Percentiles rank a stretch among this genome's conserved stretches.
Evolutionary conservation across 106 monocot species (phyloP).

Genomic region (Gastrodia elata): DNA sequence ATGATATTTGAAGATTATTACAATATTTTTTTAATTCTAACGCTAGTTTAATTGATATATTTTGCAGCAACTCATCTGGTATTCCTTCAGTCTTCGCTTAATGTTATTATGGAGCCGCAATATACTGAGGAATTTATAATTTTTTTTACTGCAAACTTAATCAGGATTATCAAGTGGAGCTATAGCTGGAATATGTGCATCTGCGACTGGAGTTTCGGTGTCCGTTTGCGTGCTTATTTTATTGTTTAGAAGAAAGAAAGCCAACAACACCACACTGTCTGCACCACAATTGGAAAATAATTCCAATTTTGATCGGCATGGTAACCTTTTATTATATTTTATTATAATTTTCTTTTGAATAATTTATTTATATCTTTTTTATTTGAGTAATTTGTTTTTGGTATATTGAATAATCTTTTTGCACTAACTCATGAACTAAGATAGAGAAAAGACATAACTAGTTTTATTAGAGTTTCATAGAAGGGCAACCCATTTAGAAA

Average conservation of each 20-base stretch:
- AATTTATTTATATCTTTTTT: no score
- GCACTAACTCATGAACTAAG: no score
- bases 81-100: no score
- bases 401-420: no score
- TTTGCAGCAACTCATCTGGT: no score
- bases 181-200: slow-evolving; percentile 61
- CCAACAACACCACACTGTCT: slow-evolving; percentile 20
- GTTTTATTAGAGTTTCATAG: no score
- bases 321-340: slow-evolving; percentile 10
- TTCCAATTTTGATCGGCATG: slow-evolving; percentile 4
- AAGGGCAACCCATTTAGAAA: no score
- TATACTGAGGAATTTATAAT: neutral
- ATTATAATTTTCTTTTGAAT: neutral
- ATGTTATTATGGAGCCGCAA: neutral
- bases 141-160: neutral
- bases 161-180: slow-evolving; percentile 50
- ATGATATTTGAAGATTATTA: neutral
- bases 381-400: no score
- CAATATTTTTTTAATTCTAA: neutral
- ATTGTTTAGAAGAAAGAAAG: slow-evolving; percentile 38
- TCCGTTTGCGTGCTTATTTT: slow-evolving; percentile 27
- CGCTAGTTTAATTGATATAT: slow-evolving; percentile 4
- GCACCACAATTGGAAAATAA: slow-evolving; percentile 15
- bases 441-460: no score
- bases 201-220: slow-evolving; percentile 24